phyloP scores from a whole-genome alignment of 1,139 yeast species.

The Candida labiduridarum region DNA sequence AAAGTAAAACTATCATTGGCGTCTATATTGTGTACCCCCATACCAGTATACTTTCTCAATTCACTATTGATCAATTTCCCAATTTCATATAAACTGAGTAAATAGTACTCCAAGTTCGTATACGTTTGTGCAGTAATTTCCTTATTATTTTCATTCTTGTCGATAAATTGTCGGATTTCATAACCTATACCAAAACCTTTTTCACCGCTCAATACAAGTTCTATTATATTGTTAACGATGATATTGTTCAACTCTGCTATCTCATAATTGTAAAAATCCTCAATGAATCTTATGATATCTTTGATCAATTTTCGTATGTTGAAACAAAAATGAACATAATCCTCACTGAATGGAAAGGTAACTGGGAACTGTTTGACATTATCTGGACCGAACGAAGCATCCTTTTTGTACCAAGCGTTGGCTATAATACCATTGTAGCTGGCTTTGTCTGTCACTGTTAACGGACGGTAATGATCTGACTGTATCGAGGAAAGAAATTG shows the following conservation, averaged over 20 bases:
- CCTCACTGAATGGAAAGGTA: slow-evolving; percentile 85
- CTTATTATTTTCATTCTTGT: slow-evolving; percentile 65
- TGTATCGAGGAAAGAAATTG: slow-evolving; percentile 66
- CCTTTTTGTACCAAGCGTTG: slow-evolving; percentile 71
- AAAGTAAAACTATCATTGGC: slow-evolving; percentile 43
- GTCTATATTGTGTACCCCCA: slow-evolving; percentile 46
- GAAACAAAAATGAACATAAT: slow-evolving; percentile 84
- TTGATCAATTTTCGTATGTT: slow-evolving; percentile 62
- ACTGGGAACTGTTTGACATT: slow-evolving; percentile 54
- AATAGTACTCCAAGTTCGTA: slow-evolving; percentile 84
- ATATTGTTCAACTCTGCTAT: slow-evolving; percentile 46
- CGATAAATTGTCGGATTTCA: slow-evolving; percentile 65
- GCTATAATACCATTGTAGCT: slow-evolving; percentile 65
- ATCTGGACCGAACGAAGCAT: slow-evolving; percentile 46
- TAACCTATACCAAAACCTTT: slow-evolving; percentile 61
- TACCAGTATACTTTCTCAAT: slow-evolving; percentile 55
- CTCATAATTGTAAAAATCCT: slow-evolving; percentile 62
- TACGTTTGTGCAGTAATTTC: slow-evolving; percentile 90
- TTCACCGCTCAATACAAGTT: slow-evolving; percentile 60
- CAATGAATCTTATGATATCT: slow-evolving; percentile 63
- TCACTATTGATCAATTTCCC: slow-evolving; percentile 48
- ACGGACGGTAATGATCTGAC: slow-evolving; percentile 89
- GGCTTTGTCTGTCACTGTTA: slow-evolving; percentile 60
- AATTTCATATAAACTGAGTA: slow-evolving; percentile 59
- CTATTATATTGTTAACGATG: slow-evolving; percentile 65